A percentile compares a stretch with the other conserved stretches of the same genome.
These are phyloP conservation scores for Nannizzia gypsea DNA, from an alignment of 2,329 filamentous ascomycete genomes.

Conservation along the genomic window DNA sequence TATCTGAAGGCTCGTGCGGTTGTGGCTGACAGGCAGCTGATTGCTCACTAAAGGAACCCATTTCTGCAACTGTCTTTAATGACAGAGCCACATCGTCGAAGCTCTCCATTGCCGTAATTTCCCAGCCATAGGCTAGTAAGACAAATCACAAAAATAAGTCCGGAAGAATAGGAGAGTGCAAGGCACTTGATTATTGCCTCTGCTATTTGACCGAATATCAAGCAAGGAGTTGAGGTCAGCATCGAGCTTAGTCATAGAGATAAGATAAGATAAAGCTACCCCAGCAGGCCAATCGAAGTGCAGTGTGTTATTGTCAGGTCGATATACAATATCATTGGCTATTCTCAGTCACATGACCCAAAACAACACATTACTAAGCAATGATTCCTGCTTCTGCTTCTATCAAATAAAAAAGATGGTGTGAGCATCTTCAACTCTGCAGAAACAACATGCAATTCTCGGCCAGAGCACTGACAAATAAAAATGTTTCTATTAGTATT, in stretches of 20 bases:
- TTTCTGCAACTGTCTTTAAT: constrained; percentile 18
- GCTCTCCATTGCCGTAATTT: constrained; percentile 25
- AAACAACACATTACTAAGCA: no score
- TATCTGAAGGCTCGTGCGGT: not conserved
- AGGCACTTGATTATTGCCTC: no score
- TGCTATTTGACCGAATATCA: no score
- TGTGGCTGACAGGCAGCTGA: constrained; percentile 14
- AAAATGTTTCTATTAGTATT: not conserved
- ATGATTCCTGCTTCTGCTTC: no score
- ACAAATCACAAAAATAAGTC: not conserved
- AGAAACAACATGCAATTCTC: not conserved
- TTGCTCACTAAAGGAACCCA: constrained; percentile 15
- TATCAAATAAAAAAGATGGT: no score
- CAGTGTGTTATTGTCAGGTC: no score
- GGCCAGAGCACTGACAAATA: not conserved
- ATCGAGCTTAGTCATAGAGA: not conserved
- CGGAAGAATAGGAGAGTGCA: not conserved
- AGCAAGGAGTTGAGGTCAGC: not conserved
- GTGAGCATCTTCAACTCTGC: not conserved
- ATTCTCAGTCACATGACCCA: no score
- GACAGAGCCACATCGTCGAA: constrained; percentile 27
- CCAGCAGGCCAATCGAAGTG: not conserved
- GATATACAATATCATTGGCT: no score
- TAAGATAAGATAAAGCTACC: not conserved
- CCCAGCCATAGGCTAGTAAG: not conserved